Base-by-base conservation (phyloP, 176 grass and related monocot genomes). In the Tillandsia leiboldiana region DNA sequence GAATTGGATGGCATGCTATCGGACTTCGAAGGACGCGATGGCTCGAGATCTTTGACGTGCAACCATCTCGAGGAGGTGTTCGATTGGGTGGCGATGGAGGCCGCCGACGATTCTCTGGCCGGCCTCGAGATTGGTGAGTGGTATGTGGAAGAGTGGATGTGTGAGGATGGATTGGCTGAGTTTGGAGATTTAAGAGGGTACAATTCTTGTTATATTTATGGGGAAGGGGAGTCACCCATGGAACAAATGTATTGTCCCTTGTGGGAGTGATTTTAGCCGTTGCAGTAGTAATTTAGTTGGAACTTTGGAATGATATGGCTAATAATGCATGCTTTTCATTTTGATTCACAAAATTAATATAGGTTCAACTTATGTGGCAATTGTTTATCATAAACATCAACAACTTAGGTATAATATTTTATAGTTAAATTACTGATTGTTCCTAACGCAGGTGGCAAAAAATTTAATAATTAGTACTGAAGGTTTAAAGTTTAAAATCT, bases 1-100 rank as follows among this genome's bases (percentile, higher is more conserved):
- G 78, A 69, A 12, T 77, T 91, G 71, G 88, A 88, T n/a, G 77
- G 75, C 64, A 70, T 91, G 27, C 58, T 86, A 3, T 72, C 53
- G 9, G 79, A 78, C 67, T 70, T 91, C 11, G 69, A 82, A 2
- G 59, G 54, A 1, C 51, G 63, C 63, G 74, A 77, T 15, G 71
- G 74, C 61, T 59, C 76, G 12, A 10, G 13, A 27, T 72, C 61
- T n/a, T 62, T 72, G 67, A n/a, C 49, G 54, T 78, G 67, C 61
- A 59, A 1, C 51, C 33, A 42, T 42, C 48, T 22, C 13, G 80
- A 80, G 13, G 75, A 64, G 65, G 67, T 14, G 64, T 69, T 42
- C 9, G 78, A 69, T 4, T 81, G 80, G 91, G 70, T 48, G 71
- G 81, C 80, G 71, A 79, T 80, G 73, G 87, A 81, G 28, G 17